Evolutionary conservation across 2,329 filamentous ascomycete species (phyloP).

Genomic region (Colletotrichum sp.): DNA sequence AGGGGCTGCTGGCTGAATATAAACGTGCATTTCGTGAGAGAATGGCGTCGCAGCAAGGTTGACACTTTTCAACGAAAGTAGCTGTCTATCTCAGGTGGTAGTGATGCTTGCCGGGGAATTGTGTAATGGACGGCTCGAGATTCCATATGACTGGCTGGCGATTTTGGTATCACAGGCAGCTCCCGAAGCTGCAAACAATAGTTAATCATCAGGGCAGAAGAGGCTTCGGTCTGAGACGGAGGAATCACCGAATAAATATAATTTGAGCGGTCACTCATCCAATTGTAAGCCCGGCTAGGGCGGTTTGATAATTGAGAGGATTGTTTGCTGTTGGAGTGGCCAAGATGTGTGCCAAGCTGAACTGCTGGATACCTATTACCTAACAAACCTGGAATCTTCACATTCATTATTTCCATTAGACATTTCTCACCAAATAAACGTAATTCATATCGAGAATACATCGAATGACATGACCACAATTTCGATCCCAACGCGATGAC

Average conservation of each 20-base stretch:
- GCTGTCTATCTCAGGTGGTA: neutral
- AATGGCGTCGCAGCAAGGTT: neutral
- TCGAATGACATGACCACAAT: neutral
- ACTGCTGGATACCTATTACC: constrained; percentile 2
- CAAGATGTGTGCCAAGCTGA: constrained; percentile 4
- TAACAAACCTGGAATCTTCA: neutral
- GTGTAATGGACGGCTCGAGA: neutral
- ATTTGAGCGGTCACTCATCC: neutral
- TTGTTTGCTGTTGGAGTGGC: neutral
- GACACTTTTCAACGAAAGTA: neutral
- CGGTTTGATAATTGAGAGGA: neutral
- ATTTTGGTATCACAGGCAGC: neutral
- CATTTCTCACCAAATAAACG: neutral
- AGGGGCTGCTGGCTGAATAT: constrained; percentile 25
- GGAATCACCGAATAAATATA: neutral
- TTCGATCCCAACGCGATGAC: neutral
- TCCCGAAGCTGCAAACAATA: neutral
- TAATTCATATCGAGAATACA: neutral
- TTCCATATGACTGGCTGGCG: neutral
- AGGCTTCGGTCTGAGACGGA: neutral
- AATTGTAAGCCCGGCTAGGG: neutral
- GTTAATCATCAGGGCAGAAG: neutral
- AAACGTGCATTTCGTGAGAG: constrained; percentile 27
- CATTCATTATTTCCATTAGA: constrained; percentile 4
- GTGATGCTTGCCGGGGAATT: constrained; percentile 4